Base-by-base conservation (phyloP, 495 filamentous ascomycete genomes). In the Aspergillus coremiiformis region DNA sequence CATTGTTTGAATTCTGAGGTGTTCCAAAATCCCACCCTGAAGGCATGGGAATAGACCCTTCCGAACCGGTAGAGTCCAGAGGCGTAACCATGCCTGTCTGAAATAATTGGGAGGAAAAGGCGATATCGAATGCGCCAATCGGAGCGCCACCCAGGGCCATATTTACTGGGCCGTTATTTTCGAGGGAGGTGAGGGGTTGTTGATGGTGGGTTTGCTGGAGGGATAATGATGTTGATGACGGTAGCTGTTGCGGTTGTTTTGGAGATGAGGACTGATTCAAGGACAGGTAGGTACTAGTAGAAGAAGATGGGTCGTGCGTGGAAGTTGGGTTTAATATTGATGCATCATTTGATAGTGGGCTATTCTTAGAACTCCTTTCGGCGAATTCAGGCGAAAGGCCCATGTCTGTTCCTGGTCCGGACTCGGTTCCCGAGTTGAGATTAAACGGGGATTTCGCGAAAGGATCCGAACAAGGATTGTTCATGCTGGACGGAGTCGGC, bases 1-100 rank as follows among this genome's bases (percentile, higher is more conserved):
- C 49, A 15, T 54, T 15, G 11, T 56, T 61, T 1, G 56, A 27
- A 43, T 43, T 52, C 2, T 56, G 39, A 0, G 55, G 47, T n/a
- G 59, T 22, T 32, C 35, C 39, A 41, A 66, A 49, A 22, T 70
- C 63, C 66, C 66, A 67, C 5, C 49, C 33, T 33, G 64, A 32
- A 21, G 63, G 47, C 17, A 62, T 55, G 27, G 48, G 44, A 7
- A 56, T 50, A 5, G 53, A 42, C 5, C 45, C 47, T 19, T 54
- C 56, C 15, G 54, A 51, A 5, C 35, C 49, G 2, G 47, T 47
- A 0, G 59, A 50, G 20, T 65, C 53, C 12, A 60, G 44, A 4
- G 52, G 49, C 8, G 46, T 52, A 33, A 49, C 39, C 17, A 47
- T 22, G 21, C 45, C 48, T 14, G 51, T 37, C 11, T 44, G 24